Percentiles rank a stretch among this genome's conserved stretches.
Evolutionary conservation across 495 filamentous ascomycete genomes (phyloP).

Genomic region (Penicillium silybi): DNA sequence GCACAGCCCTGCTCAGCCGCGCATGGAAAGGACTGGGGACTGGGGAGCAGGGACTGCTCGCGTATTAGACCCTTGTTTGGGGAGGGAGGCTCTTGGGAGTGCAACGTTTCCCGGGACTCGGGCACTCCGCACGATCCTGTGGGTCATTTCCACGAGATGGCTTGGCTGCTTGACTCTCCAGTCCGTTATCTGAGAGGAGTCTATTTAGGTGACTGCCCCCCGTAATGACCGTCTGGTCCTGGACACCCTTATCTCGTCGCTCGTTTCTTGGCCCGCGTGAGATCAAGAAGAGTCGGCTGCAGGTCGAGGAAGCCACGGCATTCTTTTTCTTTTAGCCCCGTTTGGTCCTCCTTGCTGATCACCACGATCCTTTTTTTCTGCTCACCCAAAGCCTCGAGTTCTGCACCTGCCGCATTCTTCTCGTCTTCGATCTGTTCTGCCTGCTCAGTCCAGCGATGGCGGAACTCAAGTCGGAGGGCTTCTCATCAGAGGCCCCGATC

Average conservation of each 20-base stretch:
- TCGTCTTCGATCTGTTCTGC: background rate
- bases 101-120: background rate
- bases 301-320: background rate
- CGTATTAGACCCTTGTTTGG: background rate
- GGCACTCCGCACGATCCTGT: background rate
- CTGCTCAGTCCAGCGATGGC: conserved; percentile 1
- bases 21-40: background rate
- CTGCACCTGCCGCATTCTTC: background rate
- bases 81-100: background rate
- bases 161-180: conserved; percentile 6
- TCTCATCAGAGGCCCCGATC: conserved; percentile 2
- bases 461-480: conserved; percentile 13
- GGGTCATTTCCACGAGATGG: background rate
- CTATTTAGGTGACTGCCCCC: background rate
- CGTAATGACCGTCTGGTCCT: background rate
- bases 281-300: background rate
- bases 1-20: background rate
- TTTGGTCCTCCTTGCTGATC: background rate
- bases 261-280: conserved; percentile 2
- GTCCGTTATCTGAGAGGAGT: conserved; percentile 1
- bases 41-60: background rate
- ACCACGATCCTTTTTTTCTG: background rate
- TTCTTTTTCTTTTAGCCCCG: background rate
- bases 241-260: conserved; percentile 3
- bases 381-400: background rate